Percentiles rank a stretch among this genome's conserved stretches.
phyloP scores from a whole-genome alignment of 208 protist genomes.

The Histomonas meleagridis region DNA sequence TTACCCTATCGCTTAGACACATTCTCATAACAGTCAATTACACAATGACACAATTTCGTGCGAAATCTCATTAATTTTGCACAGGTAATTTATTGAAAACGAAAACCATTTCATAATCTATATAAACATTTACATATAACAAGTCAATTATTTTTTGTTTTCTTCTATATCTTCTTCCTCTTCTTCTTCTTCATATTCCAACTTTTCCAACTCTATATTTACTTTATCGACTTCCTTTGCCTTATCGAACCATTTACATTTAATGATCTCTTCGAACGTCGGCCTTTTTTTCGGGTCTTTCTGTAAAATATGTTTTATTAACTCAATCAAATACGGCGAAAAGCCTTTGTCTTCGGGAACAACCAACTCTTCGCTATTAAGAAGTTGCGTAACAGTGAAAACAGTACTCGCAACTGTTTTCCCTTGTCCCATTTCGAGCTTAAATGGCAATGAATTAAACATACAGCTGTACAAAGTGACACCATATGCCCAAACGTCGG shows the following conservation, averaged over 20 bases:
- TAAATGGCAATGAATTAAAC: neutral
- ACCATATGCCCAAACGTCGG: conserved; percentile 17
- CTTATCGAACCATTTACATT: neutral
- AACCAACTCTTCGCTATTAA: neutral
- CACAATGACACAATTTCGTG: too few species aligned
- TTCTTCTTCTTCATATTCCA: too few species aligned
- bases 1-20: too few species aligned
- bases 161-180: neutral
- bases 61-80: too few species aligned
- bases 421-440: neutral
- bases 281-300: neutral
- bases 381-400: neutral
- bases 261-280: conserved; percentile 12
- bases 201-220: too few species aligned
- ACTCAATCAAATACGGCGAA: neutral
- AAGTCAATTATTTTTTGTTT: conserved; percentile 1
- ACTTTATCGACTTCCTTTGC: neutral
- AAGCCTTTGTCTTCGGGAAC: neutral
- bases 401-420: neutral
- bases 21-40: too few species aligned
- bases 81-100: too few species aligned
- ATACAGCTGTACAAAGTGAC: neutral
- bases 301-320: neutral
- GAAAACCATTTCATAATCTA: too few species aligned
- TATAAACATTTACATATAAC: too few species aligned